Evolutionary conservation across 805 yeast genomes (phyloP).

Genomic region (Wickerhamomyces mucosus): DNA sequence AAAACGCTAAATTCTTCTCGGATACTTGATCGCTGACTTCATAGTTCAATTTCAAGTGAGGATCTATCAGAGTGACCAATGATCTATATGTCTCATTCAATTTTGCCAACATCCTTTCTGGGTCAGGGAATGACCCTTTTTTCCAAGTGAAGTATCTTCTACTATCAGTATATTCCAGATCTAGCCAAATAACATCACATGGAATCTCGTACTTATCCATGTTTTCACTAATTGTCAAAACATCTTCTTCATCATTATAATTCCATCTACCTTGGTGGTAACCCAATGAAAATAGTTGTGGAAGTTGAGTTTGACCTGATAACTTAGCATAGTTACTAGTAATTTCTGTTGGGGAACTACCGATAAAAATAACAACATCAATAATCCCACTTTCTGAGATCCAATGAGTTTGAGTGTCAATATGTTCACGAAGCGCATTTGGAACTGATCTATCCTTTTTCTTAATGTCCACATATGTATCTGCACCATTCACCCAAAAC

Average conservation of each 20-base stretch:
- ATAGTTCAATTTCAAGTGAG: conserved; percentile 75
- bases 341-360: conserved; percentile 44
- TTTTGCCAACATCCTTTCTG: conserved; percentile 52
- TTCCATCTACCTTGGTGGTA: conserved; percentile 98
- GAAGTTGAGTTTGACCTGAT: conserved; percentile 68
- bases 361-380: conserved; percentile 65
- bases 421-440: conserved; percentile 3
- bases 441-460: conserved; percentile 20
- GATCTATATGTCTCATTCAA: conserved; percentile 70
- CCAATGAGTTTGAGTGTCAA: conserved; percentile 64
- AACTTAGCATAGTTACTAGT: conserved; percentile 52
- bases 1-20: conserved; percentile 35
- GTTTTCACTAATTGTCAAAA: conserved; percentile 53
- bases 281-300: conserved; percentile 72
- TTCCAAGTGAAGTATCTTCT: conserved; percentile 94
- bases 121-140: conserved; percentile 61
- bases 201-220: conserved; percentile 76
- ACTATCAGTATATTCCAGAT: conserved; percentile 80
- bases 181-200: conserved; percentile 90
- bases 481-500: conserved; percentile 91
- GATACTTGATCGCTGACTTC: conserved; percentile 46
- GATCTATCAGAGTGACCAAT: conserved; percentile 80
- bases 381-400: conserved; percentile 83
- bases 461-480: conserved; percentile 75
- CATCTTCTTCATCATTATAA: conserved; percentile 82